Percentiles rank a stretch among this genome's conserved stretches.
These are phyloP conservation scores for Eimeria sp. DNA, from an alignment of 169 alveolate genomes.

Conservation along the genomic window DNA sequence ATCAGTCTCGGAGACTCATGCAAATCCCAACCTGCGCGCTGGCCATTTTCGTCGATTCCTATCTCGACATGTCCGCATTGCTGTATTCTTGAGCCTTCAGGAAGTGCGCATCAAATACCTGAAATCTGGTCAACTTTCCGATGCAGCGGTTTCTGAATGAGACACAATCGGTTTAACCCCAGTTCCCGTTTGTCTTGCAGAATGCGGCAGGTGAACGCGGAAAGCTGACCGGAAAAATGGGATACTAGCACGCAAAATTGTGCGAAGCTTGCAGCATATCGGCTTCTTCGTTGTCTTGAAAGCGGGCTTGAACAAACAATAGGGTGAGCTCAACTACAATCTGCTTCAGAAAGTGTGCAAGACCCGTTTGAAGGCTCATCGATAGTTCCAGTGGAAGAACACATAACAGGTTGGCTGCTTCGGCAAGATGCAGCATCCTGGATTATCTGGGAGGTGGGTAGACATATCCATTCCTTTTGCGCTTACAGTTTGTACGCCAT, in stretches of 20 bases:
- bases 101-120: neutral
- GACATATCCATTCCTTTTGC: neutral
- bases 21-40: neutral
- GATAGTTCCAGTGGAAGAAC: neutral
- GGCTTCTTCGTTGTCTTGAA: neutral
- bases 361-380: neutral
- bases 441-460: neutral
- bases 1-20: neutral
- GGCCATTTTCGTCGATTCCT: neutral
- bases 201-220: neutral
- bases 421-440: neutral
- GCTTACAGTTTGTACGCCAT: neutral
- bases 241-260: neutral
- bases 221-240: neutral
- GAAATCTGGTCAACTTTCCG: neutral
- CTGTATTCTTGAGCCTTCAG: neutral
- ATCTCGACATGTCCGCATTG: neutral
- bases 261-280: neutral
- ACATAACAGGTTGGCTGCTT: neutral
- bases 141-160: too few species aligned
- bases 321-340: too few species aligned
- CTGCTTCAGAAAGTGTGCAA: neutral
- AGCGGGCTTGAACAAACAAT: too few species aligned
- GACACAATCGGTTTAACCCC: neutral
- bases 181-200: neutral